Conservation (phyloP, 23 red algal genomes). For the Chondrus crispus region DNA sequence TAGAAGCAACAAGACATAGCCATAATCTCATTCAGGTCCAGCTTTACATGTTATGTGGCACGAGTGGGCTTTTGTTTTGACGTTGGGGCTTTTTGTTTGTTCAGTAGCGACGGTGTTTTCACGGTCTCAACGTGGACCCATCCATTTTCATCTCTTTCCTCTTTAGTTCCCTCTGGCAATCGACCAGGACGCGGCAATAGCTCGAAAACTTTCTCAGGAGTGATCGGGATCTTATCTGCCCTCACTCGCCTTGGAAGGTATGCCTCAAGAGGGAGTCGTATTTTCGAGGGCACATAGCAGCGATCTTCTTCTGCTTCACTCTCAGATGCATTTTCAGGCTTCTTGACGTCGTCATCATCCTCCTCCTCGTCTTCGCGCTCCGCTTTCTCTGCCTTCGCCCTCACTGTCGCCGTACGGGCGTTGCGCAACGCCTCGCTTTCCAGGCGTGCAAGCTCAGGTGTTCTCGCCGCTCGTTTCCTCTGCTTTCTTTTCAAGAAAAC, state of each 20-base stretch:
- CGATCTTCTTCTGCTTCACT: not conserved
- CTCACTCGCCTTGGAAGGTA: constrained; percentile 49
- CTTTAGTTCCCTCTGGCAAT: too few species aligned
- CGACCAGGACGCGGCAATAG: not conserved
- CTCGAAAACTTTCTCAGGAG: not conserved
- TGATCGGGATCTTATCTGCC: not conserved
- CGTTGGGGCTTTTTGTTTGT: too few species aligned
- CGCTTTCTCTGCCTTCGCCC: not conserved
- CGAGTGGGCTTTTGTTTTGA: too few species aligned
- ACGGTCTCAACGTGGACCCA: too few species aligned
- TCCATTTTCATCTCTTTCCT: too few species aligned
- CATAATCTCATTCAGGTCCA: too few species aligned
- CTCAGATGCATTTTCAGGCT: not conserved
- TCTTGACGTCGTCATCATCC: not conserved
- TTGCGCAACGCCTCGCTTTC: constrained; percentile 64
- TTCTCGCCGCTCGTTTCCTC: constrained; percentile 34
- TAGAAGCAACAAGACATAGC: too few species aligned
- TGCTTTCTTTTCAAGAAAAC: constrained; percentile 48
- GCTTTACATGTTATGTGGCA: too few species aligned
- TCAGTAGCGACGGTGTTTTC: not conserved
- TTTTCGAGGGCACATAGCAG: constrained; percentile 35
- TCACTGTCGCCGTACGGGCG: constrained; percentile 14
- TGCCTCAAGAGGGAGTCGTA: constrained; percentile 54
- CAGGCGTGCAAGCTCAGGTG: constrained; percentile 37
- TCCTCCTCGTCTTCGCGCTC: not conserved